Base-by-base conservation (phyloP, 768 basidiomycete genomes). In the Psilocybe cubensis region DNA sequence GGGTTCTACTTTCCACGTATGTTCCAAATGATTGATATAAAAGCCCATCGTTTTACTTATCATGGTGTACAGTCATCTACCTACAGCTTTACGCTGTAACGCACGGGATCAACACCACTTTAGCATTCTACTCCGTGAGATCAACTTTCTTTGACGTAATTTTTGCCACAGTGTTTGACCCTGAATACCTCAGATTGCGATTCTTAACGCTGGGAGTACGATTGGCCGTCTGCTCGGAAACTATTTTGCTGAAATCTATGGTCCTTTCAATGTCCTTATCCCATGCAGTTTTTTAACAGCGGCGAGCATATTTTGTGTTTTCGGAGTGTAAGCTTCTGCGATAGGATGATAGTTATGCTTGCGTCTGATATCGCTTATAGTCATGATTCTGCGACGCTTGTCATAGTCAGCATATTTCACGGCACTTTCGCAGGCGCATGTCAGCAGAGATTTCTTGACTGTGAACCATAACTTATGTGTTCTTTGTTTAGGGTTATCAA, bases 41-140 rank as follows among this genome's bases (percentile, higher is more conserved):
- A 27, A 33, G 20, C 14, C 2, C 29, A 3, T 18, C 33, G 24
- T 43, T 40, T 44, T 28, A n/a, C 21, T n/a, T n/a, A n/a, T n/a
- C n/a, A 20, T 21, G n/a, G 29, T 33, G 18, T 21, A 11, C 57
- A 81, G 82, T 76, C 52, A 79, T 83, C 59, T 82, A 83, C 61
- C 64, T 84, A 10, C 81, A 83, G 57, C 70, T 83, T 0, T 83
- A 77, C 59, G 71, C 80, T 2, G 70, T 78, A 14, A 54, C 73
- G 25, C 77, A 81, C 54, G 73, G 74, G 18, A 70, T 81, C 23
- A 66, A 77, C 52, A 57, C 69, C 0, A 70, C 65, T 24, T 61
- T 82, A 1, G 79, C 79, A 2, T 82, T 83, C 60, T 83, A 85
- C 61, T 72, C 77, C 1, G 82, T 83, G 49, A 41, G 76, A 21